phyloP scores from a whole-genome alignment of 805 yeast genomes.

The Candida mattraensis region DNA sequence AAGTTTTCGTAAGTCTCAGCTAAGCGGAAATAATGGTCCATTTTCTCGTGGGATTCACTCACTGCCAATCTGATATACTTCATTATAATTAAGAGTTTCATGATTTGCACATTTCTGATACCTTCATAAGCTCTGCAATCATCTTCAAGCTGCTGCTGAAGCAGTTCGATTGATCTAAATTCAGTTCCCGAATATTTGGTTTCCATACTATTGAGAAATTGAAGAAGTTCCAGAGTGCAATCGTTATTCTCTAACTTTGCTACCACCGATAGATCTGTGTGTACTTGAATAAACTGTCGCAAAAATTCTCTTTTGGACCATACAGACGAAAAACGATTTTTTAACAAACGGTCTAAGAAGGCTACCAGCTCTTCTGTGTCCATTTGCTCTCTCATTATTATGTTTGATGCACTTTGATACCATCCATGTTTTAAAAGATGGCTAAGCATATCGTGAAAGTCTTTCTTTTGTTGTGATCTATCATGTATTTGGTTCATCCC shows the following conservation, averaged over 20 bases:
- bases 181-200: constrained; percentile 1
- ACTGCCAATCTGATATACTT: background rate
- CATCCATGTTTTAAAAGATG: constrained; percentile 10
- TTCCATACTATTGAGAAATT: constrained; percentile 10
- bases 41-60: background rate
- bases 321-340: constrained; percentile 3
- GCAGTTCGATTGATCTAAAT: constrained; percentile 1
- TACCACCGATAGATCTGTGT: constrained; percentile 7
- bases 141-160: constrained; percentile 2
- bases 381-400: constrained; percentile 6
- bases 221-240: constrained; percentile 5
- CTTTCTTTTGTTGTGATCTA: background rate
- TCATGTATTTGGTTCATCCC: background rate
- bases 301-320: constrained; percentile 18
- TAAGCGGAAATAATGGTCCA: background rate
- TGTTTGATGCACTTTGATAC: constrained; percentile 13
- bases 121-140: background rate
- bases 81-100: constrained; percentile 6
- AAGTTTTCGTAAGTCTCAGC: background rate
- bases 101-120: constrained; percentile 2
- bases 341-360: constrained; percentile 6
- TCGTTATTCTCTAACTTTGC: constrained; percentile 9
- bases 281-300: constrained; percentile 4
- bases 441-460: constrained; percentile 3
- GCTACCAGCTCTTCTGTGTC: constrained; percentile 9